Evolutionary conservation across 257 asterid species (phyloP), one percentile per base, ranked within the genome.

Genomic region (Eucommia ulmoides): DNA sequence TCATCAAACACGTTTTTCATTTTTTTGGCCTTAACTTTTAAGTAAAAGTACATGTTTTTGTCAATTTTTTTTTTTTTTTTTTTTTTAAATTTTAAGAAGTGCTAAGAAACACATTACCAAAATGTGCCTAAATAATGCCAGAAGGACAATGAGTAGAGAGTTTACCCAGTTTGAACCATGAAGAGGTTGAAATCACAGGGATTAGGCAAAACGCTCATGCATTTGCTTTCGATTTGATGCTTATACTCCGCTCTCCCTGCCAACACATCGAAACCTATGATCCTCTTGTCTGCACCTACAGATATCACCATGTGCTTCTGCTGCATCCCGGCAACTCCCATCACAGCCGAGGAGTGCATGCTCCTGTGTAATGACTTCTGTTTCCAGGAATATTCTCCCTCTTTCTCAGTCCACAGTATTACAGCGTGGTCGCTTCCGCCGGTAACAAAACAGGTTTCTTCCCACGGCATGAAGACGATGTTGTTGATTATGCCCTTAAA

Each of bases 361-460:
- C 52, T 51, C 59, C 58, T 74, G 65, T 86, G 96, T 69, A 91
- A 49, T 19, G 73, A 2, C 53, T 62, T 71, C 51, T 80, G 74
- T 63, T 72, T 81, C 96, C 96, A 91, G 41, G 65, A 63, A 68
- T 69, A 66, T 44, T 76, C 84, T 21, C 66, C 79, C 24, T 65
- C 83, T 59, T 68, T 79, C 59, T 86, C 78, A 1, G 71, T 63
- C 98, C 98, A 91, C 24, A 83, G 75, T 66, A 83, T 26, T 22
- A 86, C 95, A 20, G 82, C 93, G 54, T 91, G 98, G 69, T 91
- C 98, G 52, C 89, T 75, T 44, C 98, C 98, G 45, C 88, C 92
- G 25, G 96, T 91, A 22, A 72, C 84, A 44, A 91, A 91, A 53
- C 74, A 69, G 55, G 52, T 72, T 23, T 82, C 82, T 0, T 76